Conservation (phyloP, 106 monocot species). For the Dendrobium officinale region DNA sequence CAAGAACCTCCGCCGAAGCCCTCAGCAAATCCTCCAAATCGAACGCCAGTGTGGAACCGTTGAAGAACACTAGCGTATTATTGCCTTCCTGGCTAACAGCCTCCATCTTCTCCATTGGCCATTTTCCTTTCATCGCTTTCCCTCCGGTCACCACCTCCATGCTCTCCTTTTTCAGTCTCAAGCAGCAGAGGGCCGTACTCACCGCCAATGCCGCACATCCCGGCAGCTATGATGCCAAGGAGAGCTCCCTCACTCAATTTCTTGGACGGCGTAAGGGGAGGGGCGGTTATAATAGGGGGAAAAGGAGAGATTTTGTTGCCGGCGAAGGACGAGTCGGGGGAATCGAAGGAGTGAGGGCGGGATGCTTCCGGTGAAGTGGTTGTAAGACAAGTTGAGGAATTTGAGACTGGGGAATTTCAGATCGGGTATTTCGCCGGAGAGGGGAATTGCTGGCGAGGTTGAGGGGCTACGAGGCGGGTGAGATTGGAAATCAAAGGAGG, state of each 20-base stretch:
- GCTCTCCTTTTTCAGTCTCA: slow-evolving; percentile 4
- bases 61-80: slow-evolving; percentile 19
- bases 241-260: slow-evolving; percentile 36
- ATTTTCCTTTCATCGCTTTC: slow-evolving; percentile 14
- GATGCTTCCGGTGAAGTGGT: slow-evolving; percentile 44
- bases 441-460: slow-evolving; percentile 1
- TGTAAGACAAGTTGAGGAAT: slow-evolving; percentile 58
- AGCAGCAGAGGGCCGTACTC: slow-evolving; percentile 23
- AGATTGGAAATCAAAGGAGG: not conserved
- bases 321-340: slow-evolving; percentile 44
- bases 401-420: slow-evolving; percentile 46
- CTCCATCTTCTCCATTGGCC: slow-evolving; percentile 42
- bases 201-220: slow-evolving; percentile 25
- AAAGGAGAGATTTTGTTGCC: slow-evolving; percentile 44
- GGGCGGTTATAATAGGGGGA: slow-evolving; percentile 9
- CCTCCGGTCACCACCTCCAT: slow-evolving; percentile 17
- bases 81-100: slow-evolving; percentile 41
- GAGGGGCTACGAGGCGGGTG: not conserved
- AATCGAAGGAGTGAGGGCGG: slow-evolving; percentile 44
- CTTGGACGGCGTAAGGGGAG: slow-evolving; percentile 5
- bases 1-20: slow-evolving; percentile 55
- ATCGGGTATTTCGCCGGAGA: slow-evolving; percentile 21
- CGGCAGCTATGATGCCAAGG: slow-evolving; percentile 48
- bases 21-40: slow-evolving; percentile 54
- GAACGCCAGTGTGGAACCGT: slow-evolving; percentile 7